Percentiles rank a stretch among this genome's conserved stretches.
These are phyloP conservation scores for Arthonia radiata DNA, from an alignment of 495 filamentous ascomycete genomes.

Conservation along the genomic window DNA sequence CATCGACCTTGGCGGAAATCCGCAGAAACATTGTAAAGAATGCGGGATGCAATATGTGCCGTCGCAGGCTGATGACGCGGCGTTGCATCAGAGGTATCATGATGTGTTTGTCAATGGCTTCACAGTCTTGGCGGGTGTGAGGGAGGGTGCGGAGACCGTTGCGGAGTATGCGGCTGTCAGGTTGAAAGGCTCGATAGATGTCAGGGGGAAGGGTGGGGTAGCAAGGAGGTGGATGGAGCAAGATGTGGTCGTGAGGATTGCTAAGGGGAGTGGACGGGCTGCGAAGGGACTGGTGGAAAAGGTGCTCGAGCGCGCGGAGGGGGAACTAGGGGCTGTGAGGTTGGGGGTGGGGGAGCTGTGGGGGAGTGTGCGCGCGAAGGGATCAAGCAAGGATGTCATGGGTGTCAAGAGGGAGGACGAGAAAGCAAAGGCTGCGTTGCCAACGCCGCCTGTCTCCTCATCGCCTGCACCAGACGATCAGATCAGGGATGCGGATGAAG, in stretches of 20 bases:
- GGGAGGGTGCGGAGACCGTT: not conserved
- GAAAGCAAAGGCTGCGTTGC: not conserved
- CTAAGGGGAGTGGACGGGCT: conserved; percentile 25
- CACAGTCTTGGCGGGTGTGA: conserved; percentile 27
- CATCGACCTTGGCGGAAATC: conserved; percentile 35
- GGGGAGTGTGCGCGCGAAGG: conserved; percentile 21
- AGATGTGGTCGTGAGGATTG: conserved; percentile 23
- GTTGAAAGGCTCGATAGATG: conserved; percentile 22
- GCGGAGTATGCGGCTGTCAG: conserved; percentile 10
- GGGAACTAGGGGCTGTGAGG: conserved; percentile 36
- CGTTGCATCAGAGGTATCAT: conserved; percentile 43
- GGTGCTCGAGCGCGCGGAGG: conserved; percentile 40
- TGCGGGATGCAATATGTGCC: conserved; percentile 54
- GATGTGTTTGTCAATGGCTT: conserved; percentile 38
- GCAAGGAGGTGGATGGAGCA: not conserved
- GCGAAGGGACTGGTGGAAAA: conserved; percentile 32
- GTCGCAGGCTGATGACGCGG: conserved; percentile 36
- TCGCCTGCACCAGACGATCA: too few relatives aligned
- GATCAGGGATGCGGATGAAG: conserved; percentile 4
- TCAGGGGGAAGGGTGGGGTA: conserved; percentile 6
- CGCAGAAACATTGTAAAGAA: conserved; percentile 31
- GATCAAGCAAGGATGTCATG: conserved; percentile 10
- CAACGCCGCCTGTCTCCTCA: too few relatives aligned
- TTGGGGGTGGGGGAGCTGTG: conserved; percentile 35
- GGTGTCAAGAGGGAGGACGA: not conserved